Conservation (phyloP, 192 early-diverging fungal species). For the Backusella tuberculispora region DNA sequence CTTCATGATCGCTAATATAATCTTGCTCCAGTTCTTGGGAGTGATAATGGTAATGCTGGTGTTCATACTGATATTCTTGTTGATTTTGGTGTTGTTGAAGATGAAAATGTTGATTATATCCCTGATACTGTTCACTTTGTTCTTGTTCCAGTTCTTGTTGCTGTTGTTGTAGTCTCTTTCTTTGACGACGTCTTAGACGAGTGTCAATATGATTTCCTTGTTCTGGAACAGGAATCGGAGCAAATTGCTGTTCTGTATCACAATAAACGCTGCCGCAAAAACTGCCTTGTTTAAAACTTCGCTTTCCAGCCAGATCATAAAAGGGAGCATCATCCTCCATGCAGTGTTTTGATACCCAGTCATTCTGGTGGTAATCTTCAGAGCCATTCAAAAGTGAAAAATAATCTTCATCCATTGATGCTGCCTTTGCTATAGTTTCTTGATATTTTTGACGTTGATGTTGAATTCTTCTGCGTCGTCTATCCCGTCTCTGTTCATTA, state of each 20-base stretch:
- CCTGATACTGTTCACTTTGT: background rate
- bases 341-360: conserved; percentile 6
- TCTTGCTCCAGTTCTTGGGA: conserved; percentile 11
- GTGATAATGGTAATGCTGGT: background rate
- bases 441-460: conserved; percentile 12
- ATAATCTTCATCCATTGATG: background rate
- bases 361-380: background rate
- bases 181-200: conserved; percentile 7
- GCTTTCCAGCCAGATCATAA: conserved; percentile 13
- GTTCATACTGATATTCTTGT: background rate
- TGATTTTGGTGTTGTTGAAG: background rate
- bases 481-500: background rate
- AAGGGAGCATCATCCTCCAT: conserved; percentile 1
- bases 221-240: conserved; percentile 12
- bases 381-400: background rate
- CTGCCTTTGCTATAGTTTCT: background rate
- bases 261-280: conserved; percentile 18
- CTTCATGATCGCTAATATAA: background rate
- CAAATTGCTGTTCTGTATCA: conserved; percentile 4
- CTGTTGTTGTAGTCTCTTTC: background rate
- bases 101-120: background rate
- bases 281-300: conserved; percentile 16
- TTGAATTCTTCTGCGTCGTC: conserved; percentile 22
- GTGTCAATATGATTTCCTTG: background rate
- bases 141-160: background rate